These are phyloP conservation scores for Microthlaspi erraticum DNA, from an alignment of 345 rosid species.

Conservation along the genomic window DNA sequence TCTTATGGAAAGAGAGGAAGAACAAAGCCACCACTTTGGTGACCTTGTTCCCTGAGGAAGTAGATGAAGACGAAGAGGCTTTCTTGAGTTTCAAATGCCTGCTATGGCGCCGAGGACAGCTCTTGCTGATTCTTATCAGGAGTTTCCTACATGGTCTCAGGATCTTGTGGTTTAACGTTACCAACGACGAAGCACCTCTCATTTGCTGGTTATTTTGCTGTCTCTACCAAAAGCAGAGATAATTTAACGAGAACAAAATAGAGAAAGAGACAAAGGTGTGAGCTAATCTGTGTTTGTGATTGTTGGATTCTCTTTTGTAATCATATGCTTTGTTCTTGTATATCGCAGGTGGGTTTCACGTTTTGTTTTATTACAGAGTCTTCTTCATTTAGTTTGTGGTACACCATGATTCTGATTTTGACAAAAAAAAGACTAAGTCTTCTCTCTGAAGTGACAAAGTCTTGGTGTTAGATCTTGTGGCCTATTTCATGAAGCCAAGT, in stretches of 20 bases:
- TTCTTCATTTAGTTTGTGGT: conserved; percentile 44
- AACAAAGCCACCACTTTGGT: conserved; percentile 46
- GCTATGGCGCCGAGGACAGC: conserved; percentile 38
- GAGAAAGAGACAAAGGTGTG: not conserved
- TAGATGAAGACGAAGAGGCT: conserved; percentile 35
- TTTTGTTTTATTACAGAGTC: conserved; percentile 24
- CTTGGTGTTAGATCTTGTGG: not conserved
- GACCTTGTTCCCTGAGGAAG: conserved; percentile 37
- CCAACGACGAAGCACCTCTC: conserved; percentile 34
- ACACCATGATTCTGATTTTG: conserved; percentile 35
- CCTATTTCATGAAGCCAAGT: conserved; percentile 8
- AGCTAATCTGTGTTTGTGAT: not conserved
- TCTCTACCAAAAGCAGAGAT: conserved; percentile 1
- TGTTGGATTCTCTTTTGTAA: conserved; percentile 38
- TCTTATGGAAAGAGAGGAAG: conserved; percentile 48
- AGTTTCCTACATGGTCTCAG: conserved; percentile 47
- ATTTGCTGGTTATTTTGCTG: conserved; percentile 4
- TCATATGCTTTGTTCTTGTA: conserved; percentile 11
- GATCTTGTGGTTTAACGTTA: conserved; percentile 46
- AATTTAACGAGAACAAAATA: not conserved
- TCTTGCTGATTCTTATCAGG: conserved; percentile 37
- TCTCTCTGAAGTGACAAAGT: no score
- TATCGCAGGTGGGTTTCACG: conserved; percentile 44
- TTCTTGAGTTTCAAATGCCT: conserved; percentile 46
- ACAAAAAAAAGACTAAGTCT: conserved; percentile 18